Percentiles rank a stretch among this genome's conserved stretches.
Conservation (phyloP, 163 green algal species). For the Chloroidium sp. region DNA sequence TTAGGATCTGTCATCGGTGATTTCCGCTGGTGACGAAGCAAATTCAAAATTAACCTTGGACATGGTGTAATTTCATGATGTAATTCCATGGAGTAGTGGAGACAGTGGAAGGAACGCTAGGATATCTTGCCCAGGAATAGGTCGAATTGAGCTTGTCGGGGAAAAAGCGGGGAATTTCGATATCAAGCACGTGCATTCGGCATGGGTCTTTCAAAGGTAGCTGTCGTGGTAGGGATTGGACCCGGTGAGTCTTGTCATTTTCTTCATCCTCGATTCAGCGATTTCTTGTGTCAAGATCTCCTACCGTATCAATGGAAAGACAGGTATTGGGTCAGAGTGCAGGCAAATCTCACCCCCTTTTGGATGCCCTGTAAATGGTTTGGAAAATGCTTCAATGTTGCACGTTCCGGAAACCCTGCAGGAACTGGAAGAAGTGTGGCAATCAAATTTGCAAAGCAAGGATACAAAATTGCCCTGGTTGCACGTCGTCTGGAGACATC, state of each 20-base stretch:
- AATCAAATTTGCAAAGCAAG: conserved; percentile 15
- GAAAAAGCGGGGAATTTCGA: too few relatives aligned
- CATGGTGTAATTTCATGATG: too few relatives aligned
- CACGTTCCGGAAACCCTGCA: background rate
- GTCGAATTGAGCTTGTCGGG: too few relatives aligned
- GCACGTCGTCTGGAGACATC: conserved; percentile 5
- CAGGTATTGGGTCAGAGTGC: background rate
- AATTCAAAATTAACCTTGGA: too few relatives aligned
- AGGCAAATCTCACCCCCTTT: background rate
- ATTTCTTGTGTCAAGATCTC: background rate
- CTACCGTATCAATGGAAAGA: background rate
- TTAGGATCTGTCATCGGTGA: too few relatives aligned
- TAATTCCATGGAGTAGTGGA: too few relatives aligned
- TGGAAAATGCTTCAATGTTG: background rate
- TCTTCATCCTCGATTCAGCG: too few relatives aligned
- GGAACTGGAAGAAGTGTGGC: conserved; percentile 9
- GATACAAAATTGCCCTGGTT: conserved; percentile 17
- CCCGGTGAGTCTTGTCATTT: background rate
- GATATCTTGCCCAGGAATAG: too few relatives aligned
- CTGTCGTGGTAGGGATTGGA: conserved; percentile 13
- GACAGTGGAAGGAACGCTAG: too few relatives aligned
- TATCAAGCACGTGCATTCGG: too few relatives aligned
- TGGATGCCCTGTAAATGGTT: background rate
- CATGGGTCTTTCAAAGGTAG: background rate
- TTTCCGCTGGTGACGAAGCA: too few relatives aligned